Evolutionary conservation across 768 basidiomycete species (phyloP).

Genomic region (Strobilomyces echinocephalus): DNA sequence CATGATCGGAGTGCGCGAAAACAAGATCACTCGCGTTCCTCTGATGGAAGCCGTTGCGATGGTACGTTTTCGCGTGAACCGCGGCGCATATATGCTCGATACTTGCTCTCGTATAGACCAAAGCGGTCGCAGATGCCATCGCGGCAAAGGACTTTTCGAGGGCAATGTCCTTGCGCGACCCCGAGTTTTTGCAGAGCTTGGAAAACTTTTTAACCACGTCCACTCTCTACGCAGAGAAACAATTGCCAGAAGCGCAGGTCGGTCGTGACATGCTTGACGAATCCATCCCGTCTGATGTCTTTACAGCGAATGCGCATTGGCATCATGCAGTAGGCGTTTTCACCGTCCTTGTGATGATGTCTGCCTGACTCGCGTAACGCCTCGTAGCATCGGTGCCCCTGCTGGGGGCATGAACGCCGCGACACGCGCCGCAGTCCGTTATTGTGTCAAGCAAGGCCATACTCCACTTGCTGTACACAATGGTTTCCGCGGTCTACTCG

Average conservation of each 20-base stretch:
- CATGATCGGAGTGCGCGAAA: conserved; percentile 95
- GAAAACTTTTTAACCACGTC: conserved; percentile 82
- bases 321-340: conserved; percentile 71
- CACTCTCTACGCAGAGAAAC: conserved; percentile 47
- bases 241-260: conserved; percentile 50
- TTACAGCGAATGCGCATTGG: conserved; percentile 69
- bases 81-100: conserved; percentile 2
- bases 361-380: not conserved
- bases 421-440: conserved; percentile 76
- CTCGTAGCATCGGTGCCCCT: conserved; percentile 82
- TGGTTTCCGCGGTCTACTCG: conserved; percentile 91
- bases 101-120: conserved; percentile 51
- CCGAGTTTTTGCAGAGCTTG: conserved; percentile 84
- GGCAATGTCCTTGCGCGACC: conserved; percentile 85
- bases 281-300: conserved; percentile 9
- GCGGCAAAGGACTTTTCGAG: conserved; percentile 76
- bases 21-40: conserved; percentile 89
- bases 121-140: conserved; percentile 79
- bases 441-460: conserved; percentile 90
- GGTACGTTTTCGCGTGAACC: conserved; percentile 38
- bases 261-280: not conserved
- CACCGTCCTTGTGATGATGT: not conserved
- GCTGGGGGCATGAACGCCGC: conserved; percentile 98
- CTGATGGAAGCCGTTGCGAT: conserved; percentile 89
- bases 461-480: conserved; percentile 91